These are phyloP conservation scores for Microcos paniculata DNA, from an alignment of 345 rosid genomes.

Conservation along the genomic window DNA sequence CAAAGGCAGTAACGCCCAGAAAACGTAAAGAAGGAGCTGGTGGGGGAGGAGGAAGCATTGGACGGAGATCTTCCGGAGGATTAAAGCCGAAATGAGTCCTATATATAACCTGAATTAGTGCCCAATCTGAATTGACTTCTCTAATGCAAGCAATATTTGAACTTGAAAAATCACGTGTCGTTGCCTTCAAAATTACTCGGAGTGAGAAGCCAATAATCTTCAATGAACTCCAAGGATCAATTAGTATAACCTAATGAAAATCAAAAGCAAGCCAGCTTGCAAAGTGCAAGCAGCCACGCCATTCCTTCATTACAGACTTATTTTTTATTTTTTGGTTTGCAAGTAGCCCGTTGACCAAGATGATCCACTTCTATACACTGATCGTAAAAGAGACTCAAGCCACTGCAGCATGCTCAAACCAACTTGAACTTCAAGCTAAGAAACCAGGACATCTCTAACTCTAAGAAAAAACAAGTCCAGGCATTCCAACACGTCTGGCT, in stretches of 20 bases:
- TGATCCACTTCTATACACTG: not conserved
- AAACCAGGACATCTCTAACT: not conserved
- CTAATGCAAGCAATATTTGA: not conserved
- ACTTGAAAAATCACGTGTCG: not conserved
- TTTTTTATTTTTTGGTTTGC: not conserved
- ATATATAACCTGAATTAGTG: not conserved
- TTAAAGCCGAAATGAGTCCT: not conserved
- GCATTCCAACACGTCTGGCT: not conserved
- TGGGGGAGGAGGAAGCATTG: conserved; percentile 13
- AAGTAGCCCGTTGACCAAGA: not conserved
- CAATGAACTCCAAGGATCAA: not conserved
- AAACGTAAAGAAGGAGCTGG: conserved; percentile 3
- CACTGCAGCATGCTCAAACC: not conserved
- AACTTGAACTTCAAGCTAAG: not conserved
- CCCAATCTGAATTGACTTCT: not conserved
- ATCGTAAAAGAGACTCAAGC: not conserved
- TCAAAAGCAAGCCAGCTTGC: not conserved
- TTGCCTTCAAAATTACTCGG: not conserved
- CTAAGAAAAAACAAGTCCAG: not conserved
- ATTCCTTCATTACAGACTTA: not conserved
- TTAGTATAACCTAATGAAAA: not conserved
- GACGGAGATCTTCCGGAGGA: not conserved
- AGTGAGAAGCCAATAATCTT: not conserved
- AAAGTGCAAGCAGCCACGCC: not conserved
- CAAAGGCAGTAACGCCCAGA: conserved; percentile 4